Percentiles rank a stretch among this genome's conserved stretches.
Conservation (phyloP, 805 yeast species). For the Kodamaea lidongshanica region DNA sequence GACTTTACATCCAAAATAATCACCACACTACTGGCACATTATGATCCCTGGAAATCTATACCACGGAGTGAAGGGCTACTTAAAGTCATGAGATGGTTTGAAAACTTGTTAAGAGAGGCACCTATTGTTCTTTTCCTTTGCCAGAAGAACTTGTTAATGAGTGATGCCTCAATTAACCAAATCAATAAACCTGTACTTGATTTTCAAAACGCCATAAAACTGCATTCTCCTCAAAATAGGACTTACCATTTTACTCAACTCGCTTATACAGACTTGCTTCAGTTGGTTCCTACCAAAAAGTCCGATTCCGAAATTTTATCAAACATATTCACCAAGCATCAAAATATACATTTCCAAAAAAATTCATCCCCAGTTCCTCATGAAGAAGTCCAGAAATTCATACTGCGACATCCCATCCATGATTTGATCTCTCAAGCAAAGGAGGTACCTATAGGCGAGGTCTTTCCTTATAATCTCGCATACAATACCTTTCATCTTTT, state of each 20-base stretch:
- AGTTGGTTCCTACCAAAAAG: conserved; percentile 16
- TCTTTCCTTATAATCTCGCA: conserved; percentile 24
- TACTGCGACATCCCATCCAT: background rate
- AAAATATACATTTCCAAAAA: conserved; percentile 1
- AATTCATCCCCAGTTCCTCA: background rate
- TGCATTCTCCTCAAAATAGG: conserved; percentile 11
- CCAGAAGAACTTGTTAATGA: conserved; percentile 23
- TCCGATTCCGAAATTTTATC: conserved; percentile 1
- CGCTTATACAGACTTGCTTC: conserved; percentile 23
- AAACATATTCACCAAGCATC: background rate
- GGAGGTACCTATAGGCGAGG: background rate
- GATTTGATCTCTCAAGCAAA: conserved; percentile 1
- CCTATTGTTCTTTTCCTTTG: conserved; percentile 27
- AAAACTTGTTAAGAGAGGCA: conserved; percentile 19
- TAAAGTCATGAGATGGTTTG: conserved; percentile 27
- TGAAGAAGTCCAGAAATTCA: conserved; percentile 1
- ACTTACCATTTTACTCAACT: conserved; percentile 31
- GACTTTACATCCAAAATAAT: conserved; percentile 22
- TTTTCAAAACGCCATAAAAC: conserved; percentile 11
- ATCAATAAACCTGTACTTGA: conserved; percentile 17
- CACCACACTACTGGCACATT: conserved; percentile 22
- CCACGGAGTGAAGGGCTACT: conserved; percentile 9
- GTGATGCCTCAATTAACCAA: conserved; percentile 18
- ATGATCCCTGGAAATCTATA: conserved; percentile 14
- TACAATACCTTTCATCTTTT: conserved; percentile 23